Evolutionary conservation across 192 early-diverging fungal genomes (phyloP), one percentile per base, ranked within the genome.

Genomic region (Polychytrium aggregatum): DNA sequence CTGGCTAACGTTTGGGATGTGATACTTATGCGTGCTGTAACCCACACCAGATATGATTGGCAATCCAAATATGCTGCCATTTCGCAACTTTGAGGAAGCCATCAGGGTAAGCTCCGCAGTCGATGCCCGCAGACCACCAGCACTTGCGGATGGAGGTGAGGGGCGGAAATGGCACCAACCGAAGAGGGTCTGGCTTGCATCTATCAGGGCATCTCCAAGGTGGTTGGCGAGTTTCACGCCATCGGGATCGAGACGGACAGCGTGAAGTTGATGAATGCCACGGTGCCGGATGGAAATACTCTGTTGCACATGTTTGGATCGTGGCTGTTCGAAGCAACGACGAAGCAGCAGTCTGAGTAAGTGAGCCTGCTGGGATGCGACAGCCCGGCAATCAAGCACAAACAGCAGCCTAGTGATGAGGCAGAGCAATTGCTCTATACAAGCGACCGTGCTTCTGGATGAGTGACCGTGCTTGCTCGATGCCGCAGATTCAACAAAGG

Each of bases 301-400:
- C 38, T 92, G 8, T 68, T 92, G 40, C 64, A 80, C 47, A 88
- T 90, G 82, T 88, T 88, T 76, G 86, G 84, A 1, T 45, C 59
- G 0, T 87, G 79, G 75, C 63, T 92, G 8, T 90, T 89, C 71
- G 81, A 84, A 28, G 81, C 82, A 0, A 70, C 62, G 3, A 34
- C 50, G 2, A 53, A 56, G 17, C 13, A 26, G 45, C 41, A 50
- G 11, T 69, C 40, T 43, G 72, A 16, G 40, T 61, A 66, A 38
- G 53, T 41, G 31, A 4, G 31, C 31, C 4, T 33, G 31, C 6
- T 33, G 31, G 4, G 6, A 33, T 8, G 31, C 31, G 6, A 24
- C 53, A 49, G 0, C 24, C 30, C 0, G 59, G 60, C 37, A 50
- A 44, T 17, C 59, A 68, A 41, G 59, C 68, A 42, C 47, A 63